phyloP scores from a whole-genome alignment of 2,329 filamentous ascomycete genomes.

The Bisporella sp. region DNA sequence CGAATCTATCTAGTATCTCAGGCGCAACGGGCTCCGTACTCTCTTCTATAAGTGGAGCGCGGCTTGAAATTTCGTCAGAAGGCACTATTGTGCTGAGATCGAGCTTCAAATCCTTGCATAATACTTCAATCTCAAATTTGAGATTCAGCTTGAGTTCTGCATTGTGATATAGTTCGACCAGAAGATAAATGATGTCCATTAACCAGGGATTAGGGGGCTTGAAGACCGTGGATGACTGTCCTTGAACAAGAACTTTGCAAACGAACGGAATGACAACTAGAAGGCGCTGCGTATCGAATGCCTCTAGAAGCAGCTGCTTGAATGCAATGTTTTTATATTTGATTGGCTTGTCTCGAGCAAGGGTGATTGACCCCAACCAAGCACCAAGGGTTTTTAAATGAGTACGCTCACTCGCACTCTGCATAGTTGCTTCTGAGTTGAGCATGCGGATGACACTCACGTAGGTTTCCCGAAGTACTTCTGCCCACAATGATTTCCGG shows the following conservation, averaged over 20 bases:
- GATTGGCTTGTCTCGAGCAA: slow-evolving; percentile 91
- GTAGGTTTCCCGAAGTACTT: slow-evolving; percentile 91
- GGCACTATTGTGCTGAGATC: slow-evolving; percentile 90
- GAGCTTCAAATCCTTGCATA: slow-evolving; percentile 87
- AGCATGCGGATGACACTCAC: slow-evolving; percentile 78
- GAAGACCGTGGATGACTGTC: slow-evolving; percentile 79
- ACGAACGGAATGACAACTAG: slow-evolving; percentile 94
- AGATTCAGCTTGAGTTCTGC: slow-evolving; percentile 92
- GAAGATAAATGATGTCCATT: slow-evolving; percentile 87
- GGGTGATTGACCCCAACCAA: slow-evolving; percentile 89
- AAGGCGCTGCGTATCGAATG: slow-evolving; percentile 84
- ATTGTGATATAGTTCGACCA: slow-evolving; percentile 90
- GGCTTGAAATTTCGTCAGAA: slow-evolving; percentile 76
- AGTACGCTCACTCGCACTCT: slow-evolving; percentile 74
- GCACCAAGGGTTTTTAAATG: slow-evolving; percentile 89
- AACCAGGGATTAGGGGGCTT: slow-evolving; percentile 94
- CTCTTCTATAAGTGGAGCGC: slow-evolving; percentile 56
- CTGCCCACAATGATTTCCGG: slow-evolving; percentile 71
- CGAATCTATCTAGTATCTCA: slow-evolving; percentile 73
- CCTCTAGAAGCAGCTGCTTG: slow-evolving; percentile 90
- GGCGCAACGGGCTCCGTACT: slow-evolving; percentile 46
- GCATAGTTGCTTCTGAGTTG: slow-evolving; percentile 82
- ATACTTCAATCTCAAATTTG: slow-evolving; percentile 97
- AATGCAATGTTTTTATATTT: slow-evolving; percentile 96
- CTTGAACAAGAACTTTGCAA: slow-evolving; percentile 88